phyloP scores from a whole-genome alignment of 2,329 filamentous ascomycete genomes.

The Pseudocercospora ulei region DNA sequence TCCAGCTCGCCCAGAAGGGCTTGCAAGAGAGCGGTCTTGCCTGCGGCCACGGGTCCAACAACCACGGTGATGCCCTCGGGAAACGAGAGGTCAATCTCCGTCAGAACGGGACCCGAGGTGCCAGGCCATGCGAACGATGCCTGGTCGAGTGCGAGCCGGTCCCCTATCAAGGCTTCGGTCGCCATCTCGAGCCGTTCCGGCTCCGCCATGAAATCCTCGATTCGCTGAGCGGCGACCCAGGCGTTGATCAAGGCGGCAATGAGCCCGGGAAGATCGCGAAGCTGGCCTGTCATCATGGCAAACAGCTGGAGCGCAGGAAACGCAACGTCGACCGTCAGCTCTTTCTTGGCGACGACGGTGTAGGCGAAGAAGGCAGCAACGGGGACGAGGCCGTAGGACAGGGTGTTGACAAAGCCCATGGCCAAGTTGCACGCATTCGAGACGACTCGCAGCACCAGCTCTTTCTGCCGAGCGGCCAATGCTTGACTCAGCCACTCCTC shows the following conservation, averaged over 20 bases:
- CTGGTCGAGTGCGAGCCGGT: constrained; percentile 45
- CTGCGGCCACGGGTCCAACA: constrained; percentile 54
- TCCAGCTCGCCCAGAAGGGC: constrained; percentile 53
- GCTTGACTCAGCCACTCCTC: constrained; percentile 61
- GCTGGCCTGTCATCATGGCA: constrained; percentile 58
- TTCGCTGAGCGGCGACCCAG: constrained; percentile 68
- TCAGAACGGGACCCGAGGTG: constrained; percentile 47
- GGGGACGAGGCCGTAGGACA: constrained; percentile 65
- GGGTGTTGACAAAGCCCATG: constrained; percentile 59
- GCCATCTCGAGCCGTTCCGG: constrained; percentile 53
- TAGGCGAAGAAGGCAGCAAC: constrained; percentile 74
- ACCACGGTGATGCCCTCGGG: constrained; percentile 51
- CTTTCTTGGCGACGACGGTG: constrained; percentile 58
- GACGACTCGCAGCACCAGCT: constrained; percentile 56
- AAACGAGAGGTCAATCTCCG: constrained; percentile 47
- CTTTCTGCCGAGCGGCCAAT: constrained; percentile 56
- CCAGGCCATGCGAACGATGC: constrained; percentile 77
- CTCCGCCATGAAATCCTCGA: constrained; percentile 79
- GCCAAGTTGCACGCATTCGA: constrained; percentile 53
- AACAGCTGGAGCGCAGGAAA: constrained; percentile 82
- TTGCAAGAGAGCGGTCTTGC: constrained; percentile 54
- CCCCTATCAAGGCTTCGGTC: constrained; percentile 32
- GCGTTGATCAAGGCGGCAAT: constrained; percentile 72
- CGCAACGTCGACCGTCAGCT: constrained; percentile 67
- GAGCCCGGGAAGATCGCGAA: constrained; percentile 65